These are phyloP conservation scores for Parietaria judaica DNA, from an alignment of 306 rosid species.

Conservation along the genomic window DNA sequence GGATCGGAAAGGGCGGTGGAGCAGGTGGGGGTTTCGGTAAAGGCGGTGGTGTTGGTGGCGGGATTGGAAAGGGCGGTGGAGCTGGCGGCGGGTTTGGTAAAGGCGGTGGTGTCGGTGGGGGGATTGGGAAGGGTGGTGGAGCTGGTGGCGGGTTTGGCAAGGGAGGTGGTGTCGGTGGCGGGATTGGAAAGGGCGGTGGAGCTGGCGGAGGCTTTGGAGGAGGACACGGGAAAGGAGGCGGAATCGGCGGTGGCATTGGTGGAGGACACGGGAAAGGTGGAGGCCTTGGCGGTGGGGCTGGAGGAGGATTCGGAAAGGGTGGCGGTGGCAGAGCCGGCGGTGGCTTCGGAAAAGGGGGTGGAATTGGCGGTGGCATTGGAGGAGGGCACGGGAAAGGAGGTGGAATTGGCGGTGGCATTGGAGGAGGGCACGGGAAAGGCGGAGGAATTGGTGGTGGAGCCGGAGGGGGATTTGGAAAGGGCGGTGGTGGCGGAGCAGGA, in stretches of 20 bases:
- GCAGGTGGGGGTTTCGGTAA: constrained; percentile 6
- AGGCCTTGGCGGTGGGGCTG: constrained; percentile 20
- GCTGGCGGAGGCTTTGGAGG: constrained; percentile 28
- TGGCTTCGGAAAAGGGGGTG: constrained; percentile 17
- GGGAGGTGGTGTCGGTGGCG: constrained; percentile 29
- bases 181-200: constrained; percentile 28
- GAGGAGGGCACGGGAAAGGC: constrained; percentile 18
- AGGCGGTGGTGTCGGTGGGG: constrained; percentile 21
- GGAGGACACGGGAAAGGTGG: constrained; percentile 11
- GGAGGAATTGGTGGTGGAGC: constrained; percentile 19
- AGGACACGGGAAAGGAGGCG: constrained; percentile 19
- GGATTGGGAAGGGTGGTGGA: constrained; percentile 19
- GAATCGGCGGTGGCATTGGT: constrained; percentile 10
- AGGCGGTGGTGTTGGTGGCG: constrained; percentile 7
- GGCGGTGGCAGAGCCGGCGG: constrained; percentile 9
- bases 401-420: constrained; percentile 3
- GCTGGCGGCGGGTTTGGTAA: constrained; percentile 11
- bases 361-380: constrained; percentile 6
- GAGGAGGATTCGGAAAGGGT: constrained; percentile 16
- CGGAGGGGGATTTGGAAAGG: constrained; percentile 14
- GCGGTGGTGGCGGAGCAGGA: constrained; percentile 13
- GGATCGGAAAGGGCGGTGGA: constrained; percentile 12
- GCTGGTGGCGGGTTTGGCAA: constrained; percentile 21
- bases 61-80: constrained; percentile 6
- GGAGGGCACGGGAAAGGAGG: constrained; percentile 18